Evolutionary conservation across 148 eudicot genomes (phyloP), one percentile per base, ranked within the genome.

Genomic region (Oxyria digyna): DNA sequence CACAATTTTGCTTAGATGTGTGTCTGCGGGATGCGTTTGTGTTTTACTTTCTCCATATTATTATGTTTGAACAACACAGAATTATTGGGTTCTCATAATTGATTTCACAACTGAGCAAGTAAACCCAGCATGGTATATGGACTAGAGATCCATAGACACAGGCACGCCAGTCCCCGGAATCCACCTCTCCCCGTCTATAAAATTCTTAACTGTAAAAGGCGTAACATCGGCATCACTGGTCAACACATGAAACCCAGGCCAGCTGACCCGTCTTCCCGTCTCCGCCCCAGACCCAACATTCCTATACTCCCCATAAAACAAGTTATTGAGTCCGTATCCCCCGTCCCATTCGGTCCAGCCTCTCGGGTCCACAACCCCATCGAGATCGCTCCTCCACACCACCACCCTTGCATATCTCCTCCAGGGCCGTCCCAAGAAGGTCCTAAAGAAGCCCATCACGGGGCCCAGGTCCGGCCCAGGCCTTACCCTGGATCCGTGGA

Each of bases 321-420:
- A 65, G 1, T 91, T 84, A n/a, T 81, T 73, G 5, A 88, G 81
- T 1, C 82, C 97, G 12, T 81, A 84, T 14, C 74, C 71, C 3
- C 84, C 89, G 0, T 72, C 75, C 94, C 97, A 91, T 29, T 81
- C 84, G 0, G 48, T 79, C 97, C 91, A 91, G 15, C 97, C 97
- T 15, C 35, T 71, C 4, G 86, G 91, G 70, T 91, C 80, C 68
- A 91, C 67, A 59, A 91, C 46, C 2, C 85, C 87, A 55, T 84
- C 94, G 4, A 86, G 41, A 8, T 84, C 74, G 6, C 89, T 84
- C 71, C 79, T 81, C 20, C 81, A n/a, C 10, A 88, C 55, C 12
- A 88, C 83, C 0, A 89, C 85, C 70, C 91, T 84, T 0, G 97
- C 84, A 49, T 81, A 84, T 68, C 72, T 75, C 68, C 75, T 84